These are phyloP conservation scores for Pyrus hybrid DNA, from an alignment of 331 rosid species.

Conservation along the genomic window DNA sequence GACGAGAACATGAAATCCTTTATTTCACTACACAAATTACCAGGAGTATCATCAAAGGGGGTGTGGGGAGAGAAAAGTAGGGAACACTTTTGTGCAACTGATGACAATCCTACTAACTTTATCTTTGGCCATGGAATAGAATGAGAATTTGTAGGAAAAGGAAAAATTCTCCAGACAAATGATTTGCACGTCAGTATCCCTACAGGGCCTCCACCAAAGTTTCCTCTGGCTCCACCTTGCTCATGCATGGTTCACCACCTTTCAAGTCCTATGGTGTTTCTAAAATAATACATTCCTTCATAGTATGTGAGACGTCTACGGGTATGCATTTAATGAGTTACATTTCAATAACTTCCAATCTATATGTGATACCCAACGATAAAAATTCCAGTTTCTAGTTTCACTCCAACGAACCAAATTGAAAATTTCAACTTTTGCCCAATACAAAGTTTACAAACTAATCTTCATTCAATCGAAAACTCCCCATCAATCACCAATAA, in stretches of 20 bases:
- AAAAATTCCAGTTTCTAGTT: neutral
- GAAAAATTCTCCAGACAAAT: too few species aligned
- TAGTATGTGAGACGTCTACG: too few species aligned
- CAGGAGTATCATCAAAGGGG: neutral
- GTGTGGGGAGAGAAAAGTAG: neutral
- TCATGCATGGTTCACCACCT: too few species aligned
- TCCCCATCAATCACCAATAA: neutral
- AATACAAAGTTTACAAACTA: too few species aligned
- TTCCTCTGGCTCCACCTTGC: too few species aligned
- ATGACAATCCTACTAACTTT: neutral
- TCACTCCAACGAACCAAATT: neutral
- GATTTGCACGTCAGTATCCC: too few species aligned
- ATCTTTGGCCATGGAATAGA: neutral
- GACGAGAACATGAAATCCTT: neutral
- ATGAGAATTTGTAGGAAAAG: neutral
- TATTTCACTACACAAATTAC: neutral
- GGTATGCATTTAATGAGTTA: too few species aligned
- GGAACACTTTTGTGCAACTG: neutral
- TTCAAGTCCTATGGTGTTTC: too few species aligned
- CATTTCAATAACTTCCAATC: neutral
- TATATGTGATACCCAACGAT: neutral
- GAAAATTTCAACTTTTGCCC: neutral
- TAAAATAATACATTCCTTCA: too few species aligned
- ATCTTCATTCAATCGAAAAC: neutral
- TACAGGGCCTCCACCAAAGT: too few species aligned